A percentile compares a stretch with the other conserved stretches of the same genome.
Evolutionary conservation across 2,329 filamentous ascomycete genomes (phyloP).

Genomic region (Blastomyces gilchristii): DNA sequence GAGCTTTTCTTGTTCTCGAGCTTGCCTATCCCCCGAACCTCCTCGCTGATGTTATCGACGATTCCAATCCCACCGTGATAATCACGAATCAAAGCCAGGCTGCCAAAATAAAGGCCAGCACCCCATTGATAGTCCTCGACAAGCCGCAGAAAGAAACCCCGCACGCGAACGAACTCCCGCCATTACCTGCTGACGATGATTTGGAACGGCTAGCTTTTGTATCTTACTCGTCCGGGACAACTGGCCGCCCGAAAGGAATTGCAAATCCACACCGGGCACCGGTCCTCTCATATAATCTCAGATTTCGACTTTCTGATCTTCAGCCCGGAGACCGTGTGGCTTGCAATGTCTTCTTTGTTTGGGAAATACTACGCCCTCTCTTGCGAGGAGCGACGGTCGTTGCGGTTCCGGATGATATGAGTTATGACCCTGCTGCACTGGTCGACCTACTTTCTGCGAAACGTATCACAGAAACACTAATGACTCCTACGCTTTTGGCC

Average conservation of each 20-base stretch:
- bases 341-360: slow-evolving; percentile 83
- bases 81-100: slow-evolving; percentile 57
- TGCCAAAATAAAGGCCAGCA: slow-evolving; percentile 51
- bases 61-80: slow-evolving; percentile 60
- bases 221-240: slow-evolving; percentile 70
- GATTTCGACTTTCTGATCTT: slow-evolving; percentile 61
- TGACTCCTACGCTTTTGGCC: slow-evolving; percentile 70
- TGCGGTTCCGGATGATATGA: slow-evolving; percentile 62
- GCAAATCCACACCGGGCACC: slow-evolving; percentile 67
- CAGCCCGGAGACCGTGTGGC: slow-evolving; percentile 64
- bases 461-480: slow-evolving; percentile 66
- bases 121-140: slow-evolving; percentile 56
- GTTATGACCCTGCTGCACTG: slow-evolving; percentile 65
- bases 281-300: slow-evolving; percentile 61
- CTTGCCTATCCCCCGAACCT: slow-evolving; percentile 66
- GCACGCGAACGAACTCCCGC: slow-evolving; percentile 24
- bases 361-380: slow-evolving; percentile 71
- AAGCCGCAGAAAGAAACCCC: slow-evolving; percentile 21
- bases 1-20: slow-evolving; percentile 71
- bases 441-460: slow-evolving; percentile 58
- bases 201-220: slow-evolving; percentile 67
- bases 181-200: slow-evolving; percentile 54
- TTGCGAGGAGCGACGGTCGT: slow-evolving; percentile 67
- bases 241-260: slow-evolving; percentile 71
- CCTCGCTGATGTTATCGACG: slow-evolving; percentile 64